These are phyloP conservation scores for Miscanthus sacchariflorus DNA, from an alignment of 202 grass and related monocot species.

Conservation along the genomic window DNA sequence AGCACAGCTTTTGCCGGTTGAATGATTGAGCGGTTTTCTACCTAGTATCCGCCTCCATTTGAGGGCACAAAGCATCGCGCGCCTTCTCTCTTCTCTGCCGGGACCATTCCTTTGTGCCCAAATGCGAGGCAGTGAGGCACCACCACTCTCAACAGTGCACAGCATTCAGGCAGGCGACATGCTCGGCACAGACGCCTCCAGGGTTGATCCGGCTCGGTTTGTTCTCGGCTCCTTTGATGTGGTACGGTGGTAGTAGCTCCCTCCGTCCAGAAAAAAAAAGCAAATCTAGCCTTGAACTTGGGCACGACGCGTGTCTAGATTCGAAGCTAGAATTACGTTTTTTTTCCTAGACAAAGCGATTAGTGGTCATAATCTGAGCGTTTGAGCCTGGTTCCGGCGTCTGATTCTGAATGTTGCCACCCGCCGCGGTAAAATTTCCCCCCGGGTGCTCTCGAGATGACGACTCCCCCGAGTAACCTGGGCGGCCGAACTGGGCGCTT, in stretches of 20 bases:
- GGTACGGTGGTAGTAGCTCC: background rate
- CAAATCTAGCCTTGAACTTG: too few species aligned
- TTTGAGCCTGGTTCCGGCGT: background rate
- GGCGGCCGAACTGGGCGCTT: background rate
- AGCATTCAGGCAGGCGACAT: background rate
- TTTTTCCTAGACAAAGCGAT: too few species aligned
- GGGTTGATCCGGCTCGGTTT: background rate
- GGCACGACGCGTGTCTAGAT: too few species aligned
- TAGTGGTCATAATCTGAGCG: background rate
- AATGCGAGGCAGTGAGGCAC: slow-evolving; percentile 3
- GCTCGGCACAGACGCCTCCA: slow-evolving; percentile 12
- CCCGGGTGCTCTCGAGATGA: background rate
- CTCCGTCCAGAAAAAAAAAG: too few species aligned
- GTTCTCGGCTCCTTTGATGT: background rate
- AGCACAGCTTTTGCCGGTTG: background rate
- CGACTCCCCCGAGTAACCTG: background rate
- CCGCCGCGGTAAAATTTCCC: background rate
- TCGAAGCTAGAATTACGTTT: too few species aligned
- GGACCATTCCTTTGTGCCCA: slow-evolving; percentile 11
- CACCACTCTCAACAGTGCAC: background rate
- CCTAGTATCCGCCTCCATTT: background rate
- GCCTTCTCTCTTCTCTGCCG: background rate
- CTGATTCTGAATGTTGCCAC: background rate
- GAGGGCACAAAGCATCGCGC: background rate
- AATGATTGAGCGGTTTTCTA: slow-evolving; percentile 7